These are phyloP conservation scores for Diplodia scrobiculata DNA, from an alignment of 2,329 filamentous ascomycete species.

Conservation along the genomic window DNA sequence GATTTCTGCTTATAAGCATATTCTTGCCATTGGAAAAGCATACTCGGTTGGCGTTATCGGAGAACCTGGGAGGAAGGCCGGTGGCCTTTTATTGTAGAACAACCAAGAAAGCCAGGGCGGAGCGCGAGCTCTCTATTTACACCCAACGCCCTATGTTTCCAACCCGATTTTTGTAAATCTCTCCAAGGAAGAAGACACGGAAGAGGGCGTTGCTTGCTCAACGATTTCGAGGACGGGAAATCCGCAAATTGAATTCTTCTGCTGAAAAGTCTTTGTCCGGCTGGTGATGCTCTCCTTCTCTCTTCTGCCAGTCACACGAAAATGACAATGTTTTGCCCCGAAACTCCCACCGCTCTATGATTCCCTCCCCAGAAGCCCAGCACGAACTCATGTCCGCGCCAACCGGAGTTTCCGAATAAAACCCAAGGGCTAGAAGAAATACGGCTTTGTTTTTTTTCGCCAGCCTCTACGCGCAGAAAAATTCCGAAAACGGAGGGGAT, in stretches of 20 bases:
- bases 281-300: constrained; percentile 4
- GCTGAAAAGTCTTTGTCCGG: constrained; percentile 12
- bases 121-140: constrained; percentile 11
- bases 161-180: neutral
- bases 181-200: neutral
- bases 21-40: constrained; percentile 6
- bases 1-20: constrained; percentile 5
- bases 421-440: neutral
- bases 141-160: neutral
- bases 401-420: neutral
- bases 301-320: neutral
- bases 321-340: neutral
- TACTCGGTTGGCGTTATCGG: constrained; percentile 11
- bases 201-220: too few relatives aligned
- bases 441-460: neutral
- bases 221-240: neutral
- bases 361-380: constrained; percentile 19
- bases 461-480: constrained; percentile 3
- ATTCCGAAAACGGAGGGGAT: too few relatives aligned
- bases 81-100: constrained; percentile 12
- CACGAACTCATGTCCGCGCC: neutral
- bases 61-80: constrained; percentile 12
- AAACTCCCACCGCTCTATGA: neutral
- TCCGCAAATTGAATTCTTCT: constrained; percentile 7
- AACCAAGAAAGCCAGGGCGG: constrained; percentile 4